Evolutionary conservation across 2,329 filamentous ascomycete species (phyloP).

Genomic region (Fusarium pseudonygamai): DNA sequence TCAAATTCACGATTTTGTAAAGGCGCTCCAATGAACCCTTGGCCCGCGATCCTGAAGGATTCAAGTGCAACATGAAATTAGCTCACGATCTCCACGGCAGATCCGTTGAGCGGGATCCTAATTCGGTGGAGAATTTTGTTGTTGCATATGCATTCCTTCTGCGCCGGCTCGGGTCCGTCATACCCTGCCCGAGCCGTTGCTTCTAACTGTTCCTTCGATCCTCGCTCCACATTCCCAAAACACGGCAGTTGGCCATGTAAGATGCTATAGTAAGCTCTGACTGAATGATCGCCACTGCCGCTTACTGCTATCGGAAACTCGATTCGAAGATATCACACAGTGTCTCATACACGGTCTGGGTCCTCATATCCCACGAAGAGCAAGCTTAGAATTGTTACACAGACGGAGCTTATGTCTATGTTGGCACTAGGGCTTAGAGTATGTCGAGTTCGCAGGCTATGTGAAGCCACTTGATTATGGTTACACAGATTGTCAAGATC

Average conservation of each 20-base stretch:
- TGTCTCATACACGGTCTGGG: neutral
- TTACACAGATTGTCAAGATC: neutral
- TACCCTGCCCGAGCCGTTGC: neutral
- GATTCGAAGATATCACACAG: neutral
- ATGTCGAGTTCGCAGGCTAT: neutral
- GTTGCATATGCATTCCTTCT: neutral
- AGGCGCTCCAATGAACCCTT: neutral
- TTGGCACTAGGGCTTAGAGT: neutral
- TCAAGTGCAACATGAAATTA: neutral
- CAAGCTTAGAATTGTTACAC: neutral
- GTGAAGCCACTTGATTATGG: neutral
- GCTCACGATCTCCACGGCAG: neutral
- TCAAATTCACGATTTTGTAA: rapidly evolving
- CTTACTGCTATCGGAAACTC: neutral
- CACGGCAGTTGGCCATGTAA: neutral
- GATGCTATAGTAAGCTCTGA: neutral
- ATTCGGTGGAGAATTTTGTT: neutral
- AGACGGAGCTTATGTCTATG: neutral
- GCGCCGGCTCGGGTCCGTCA: neutral
- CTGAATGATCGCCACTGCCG: neutral
- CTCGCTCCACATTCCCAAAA: too few relatives aligned
- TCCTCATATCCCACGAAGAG: neutral
- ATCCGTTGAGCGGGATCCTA: neutral
- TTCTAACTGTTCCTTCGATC: neutral
- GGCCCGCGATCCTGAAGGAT: neutral